Conservation (phyloP, 202 grass and related monocot genomes). For the Alloteropsis angusta region DNA sequence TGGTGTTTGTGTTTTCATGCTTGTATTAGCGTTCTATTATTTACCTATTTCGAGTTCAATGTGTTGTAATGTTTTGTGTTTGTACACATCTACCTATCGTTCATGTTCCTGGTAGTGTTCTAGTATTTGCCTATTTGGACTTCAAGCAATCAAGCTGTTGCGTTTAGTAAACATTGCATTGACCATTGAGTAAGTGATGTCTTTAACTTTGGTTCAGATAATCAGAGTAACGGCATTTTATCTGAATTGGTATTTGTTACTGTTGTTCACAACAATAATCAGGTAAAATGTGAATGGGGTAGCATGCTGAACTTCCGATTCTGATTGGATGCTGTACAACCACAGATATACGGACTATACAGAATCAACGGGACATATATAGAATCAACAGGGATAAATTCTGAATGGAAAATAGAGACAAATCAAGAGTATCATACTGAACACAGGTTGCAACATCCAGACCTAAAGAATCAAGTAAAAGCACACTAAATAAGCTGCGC, state of each 20-base stretch:
- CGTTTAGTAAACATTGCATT: not conserved
- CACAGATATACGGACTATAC: not conserved
- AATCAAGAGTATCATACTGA: conserved; percentile 18
- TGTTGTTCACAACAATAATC: not conserved
- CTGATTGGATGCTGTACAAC: not conserved
- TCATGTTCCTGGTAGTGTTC: too few relatives aligned
- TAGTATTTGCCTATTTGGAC: too few relatives aligned
- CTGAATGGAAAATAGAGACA: not conserved
- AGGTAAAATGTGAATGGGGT: not conserved
- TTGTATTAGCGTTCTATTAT: not conserved
- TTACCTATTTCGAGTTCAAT: not conserved
- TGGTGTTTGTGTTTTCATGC: too few relatives aligned
- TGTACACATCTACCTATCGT: too few relatives aligned
- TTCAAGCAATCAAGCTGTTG: too few relatives aligned
- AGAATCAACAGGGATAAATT: not conserved
- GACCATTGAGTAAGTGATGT: not conserved
- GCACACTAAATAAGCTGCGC: conserved; percentile 37
- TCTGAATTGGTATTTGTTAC: not conserved
- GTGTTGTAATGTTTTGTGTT: not conserved
- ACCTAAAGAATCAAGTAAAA: conserved; percentile 42
- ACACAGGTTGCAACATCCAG: conserved; percentile 22
- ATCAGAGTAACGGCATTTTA: not conserved
- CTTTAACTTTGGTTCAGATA: not conserved
- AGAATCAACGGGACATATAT: too few relatives aligned
- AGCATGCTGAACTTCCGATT: not conserved